phyloP scores from a whole-genome alignment of 805 yeast species.

The Sugiyamaella americana region DNA sequence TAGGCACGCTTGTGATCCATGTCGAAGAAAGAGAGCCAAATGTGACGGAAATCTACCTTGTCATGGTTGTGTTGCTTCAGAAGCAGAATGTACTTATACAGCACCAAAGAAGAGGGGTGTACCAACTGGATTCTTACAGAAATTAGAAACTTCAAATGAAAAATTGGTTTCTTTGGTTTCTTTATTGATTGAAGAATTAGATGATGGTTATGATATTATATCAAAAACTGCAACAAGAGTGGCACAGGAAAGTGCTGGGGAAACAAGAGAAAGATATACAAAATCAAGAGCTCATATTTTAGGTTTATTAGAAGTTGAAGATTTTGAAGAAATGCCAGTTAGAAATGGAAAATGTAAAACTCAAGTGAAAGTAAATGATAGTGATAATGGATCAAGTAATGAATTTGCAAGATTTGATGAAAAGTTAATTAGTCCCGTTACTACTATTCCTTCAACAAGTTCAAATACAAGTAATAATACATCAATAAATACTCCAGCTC shows the following conservation, averaged over 20 bases:
- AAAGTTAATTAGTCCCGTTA: not conserved
- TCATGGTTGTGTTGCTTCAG: conserved; percentile 5
- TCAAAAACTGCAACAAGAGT: not conserved
- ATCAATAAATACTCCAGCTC: not conserved
- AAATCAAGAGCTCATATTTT: not conserved
- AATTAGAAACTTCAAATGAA: conserved; percentile 11
- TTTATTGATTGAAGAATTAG: conserved; percentile 4
- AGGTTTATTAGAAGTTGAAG: not conserved
- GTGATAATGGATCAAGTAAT: not conserved
- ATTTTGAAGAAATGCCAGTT: conserved; percentile 2
- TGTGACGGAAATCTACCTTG: conserved; percentile 12
- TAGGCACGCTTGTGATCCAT: conserved; percentile 13
- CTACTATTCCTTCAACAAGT: not conserved
- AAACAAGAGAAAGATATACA: not conserved
- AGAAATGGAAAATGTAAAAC: not conserved
- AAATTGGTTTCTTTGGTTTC: conserved; percentile 9
- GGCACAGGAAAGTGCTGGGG: not conserved
- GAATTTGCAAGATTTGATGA: no score
- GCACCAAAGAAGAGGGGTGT: conserved; percentile 12
- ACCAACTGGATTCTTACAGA: conserved; percentile 12
- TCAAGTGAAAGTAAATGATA: not conserved
- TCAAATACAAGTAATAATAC: not conserved
- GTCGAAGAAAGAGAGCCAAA: conserved; percentile 11
- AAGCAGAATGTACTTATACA: conserved; percentile 6
- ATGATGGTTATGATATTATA: conserved; percentile 5